Base-by-base conservation (phyloP, 2,329 filamentous ascomycete genomes). In the Sarocladiaceae sp. region DNA sequence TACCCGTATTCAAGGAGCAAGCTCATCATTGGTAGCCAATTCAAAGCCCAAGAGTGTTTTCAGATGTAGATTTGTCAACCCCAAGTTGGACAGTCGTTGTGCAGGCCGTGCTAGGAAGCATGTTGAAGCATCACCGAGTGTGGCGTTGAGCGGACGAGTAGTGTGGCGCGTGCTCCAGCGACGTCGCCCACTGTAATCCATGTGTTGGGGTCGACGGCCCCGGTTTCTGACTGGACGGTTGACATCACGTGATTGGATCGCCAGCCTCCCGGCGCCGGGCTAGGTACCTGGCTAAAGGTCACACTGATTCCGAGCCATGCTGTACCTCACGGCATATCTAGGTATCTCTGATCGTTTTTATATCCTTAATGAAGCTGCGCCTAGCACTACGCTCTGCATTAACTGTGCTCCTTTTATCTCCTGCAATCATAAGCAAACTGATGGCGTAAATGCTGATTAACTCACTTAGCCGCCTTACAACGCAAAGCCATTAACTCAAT, bases 141-240 rank as follows among this genome's bases (percentile, higher is more conserved):
- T 39, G 34, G 34, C 34, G 34, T 35, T 13, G 13, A 21, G 34
- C 9, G 23, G 19, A 15, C 23, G 13, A n/a, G 15, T 27, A 12
- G 18, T 41, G 37, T 41, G 37, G 37, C 37, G 23, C 37, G 37
- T 29, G 23, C 23, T 27, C 24, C n/a, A n/a, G n/a, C n/a, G n/a
- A n/a, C n/a, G n/a, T n/a, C n/a, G n/a, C n/a, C n/a, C n/a, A 15
- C n/a, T 35, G 33, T 35, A 35, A 19, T 35, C n/a, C 33, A 35
- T 35, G 33, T 35, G 33, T 35, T 20, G 33, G 33, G 33, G 33
- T 35, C 33, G 18, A 19, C 33, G 33, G 33, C 33, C 33, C 16
- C 33, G 33, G 33, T 35, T 35, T 19, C 33, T 35, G 33, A 35
- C 33, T 35, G 33, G 16, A 35, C 33, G n/a, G 33, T 35, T 13